Evolutionary conservation across 2,329 filamentous ascomycete species (phyloP).

Genomic region (Penicillium sp.): DNA sequence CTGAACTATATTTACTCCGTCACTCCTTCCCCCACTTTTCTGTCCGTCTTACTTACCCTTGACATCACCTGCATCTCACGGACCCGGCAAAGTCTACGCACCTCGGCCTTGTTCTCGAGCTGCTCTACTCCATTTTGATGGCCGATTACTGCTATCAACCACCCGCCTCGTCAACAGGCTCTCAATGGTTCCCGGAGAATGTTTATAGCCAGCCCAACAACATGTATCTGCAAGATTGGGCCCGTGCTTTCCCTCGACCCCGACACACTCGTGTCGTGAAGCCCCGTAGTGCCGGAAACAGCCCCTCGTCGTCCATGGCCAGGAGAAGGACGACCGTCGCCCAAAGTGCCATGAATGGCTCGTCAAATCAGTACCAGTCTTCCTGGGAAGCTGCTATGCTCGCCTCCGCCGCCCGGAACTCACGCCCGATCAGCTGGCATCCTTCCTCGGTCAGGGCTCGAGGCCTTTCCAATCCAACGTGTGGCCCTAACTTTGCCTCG

Average conservation of each 20-base stretch:
- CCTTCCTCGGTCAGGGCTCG: conserved; percentile 53
- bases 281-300: conserved; percentile 66
- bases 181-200: conserved; percentile 28
- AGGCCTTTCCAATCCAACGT: conserved; percentile 27
- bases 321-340: conserved; percentile 56
- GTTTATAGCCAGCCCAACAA: conserved; percentile 22
- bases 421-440: conserved; percentile 73
- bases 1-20: conserved; percentile 2
- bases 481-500: conserved; percentile 18
- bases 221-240: conserved; percentile 40
- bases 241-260: conserved; percentile 48
- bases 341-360: conserved; percentile 47
- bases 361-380: conserved; percentile 38
- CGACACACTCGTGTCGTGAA: conserved; percentile 60
- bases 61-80: neutral
- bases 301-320: conserved; percentile 55
- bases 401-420: conserved; percentile 39
- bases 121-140: conserved; percentile 24
- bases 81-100: conserved; percentile 1
- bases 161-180: conserved; percentile 25
- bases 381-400: conserved; percentile 47
- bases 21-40: neutral
- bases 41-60: neutral
- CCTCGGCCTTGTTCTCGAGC: neutral
- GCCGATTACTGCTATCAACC: conserved; percentile 30